A percentile compares a stretch with the other conserved stretches of the same genome.
Evolutionary conservation across 2,329 filamentous ascomycete species (phyloP).

Genomic region (Fusarium floridanum): DNA sequence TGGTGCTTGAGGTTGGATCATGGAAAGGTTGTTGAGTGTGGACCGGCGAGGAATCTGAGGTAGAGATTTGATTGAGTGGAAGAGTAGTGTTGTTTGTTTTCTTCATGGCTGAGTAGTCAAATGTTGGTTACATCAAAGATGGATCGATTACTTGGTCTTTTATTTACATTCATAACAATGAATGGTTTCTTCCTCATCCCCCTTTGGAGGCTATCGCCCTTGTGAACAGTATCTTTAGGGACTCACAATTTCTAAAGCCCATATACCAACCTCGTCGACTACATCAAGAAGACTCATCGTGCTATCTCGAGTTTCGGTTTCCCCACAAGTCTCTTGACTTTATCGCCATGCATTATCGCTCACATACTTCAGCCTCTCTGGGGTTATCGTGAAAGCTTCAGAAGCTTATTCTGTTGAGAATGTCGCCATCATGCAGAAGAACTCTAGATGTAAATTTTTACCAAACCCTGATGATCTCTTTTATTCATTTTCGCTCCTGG

Average conservation of each 20-base stretch:
- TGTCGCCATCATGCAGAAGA: not conserved
- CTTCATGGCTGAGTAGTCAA: not conserved
- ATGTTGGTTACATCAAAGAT: not conserved
- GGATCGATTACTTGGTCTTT: not conserved
- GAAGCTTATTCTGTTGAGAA: not conserved
- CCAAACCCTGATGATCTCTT: not conserved
- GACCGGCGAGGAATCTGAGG: constrained; percentile 50
- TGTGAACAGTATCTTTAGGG: not conserved
- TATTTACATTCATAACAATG: not conserved
- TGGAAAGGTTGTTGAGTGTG: constrained; percentile 64
- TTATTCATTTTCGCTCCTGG: not conserved
- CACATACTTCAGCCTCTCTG: not conserved
- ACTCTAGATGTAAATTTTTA: not conserved
- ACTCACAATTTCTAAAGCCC: not conserved
- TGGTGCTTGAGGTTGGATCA: constrained; percentile 67
- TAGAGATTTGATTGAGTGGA: not conserved
- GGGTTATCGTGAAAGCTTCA: not conserved
- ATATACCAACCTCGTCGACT: not conserved
- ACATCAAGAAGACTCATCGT: not conserved
- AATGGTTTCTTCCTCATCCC: not conserved
- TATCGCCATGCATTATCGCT: not conserved
- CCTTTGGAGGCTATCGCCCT: not conserved
- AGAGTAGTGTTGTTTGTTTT: not conserved
- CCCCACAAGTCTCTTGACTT: not conserved
- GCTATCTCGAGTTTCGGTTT: not conserved